phyloP scores from a whole-genome alignment of 192 early-diverging fungal species.

The Pilaira anomala region DNA sequence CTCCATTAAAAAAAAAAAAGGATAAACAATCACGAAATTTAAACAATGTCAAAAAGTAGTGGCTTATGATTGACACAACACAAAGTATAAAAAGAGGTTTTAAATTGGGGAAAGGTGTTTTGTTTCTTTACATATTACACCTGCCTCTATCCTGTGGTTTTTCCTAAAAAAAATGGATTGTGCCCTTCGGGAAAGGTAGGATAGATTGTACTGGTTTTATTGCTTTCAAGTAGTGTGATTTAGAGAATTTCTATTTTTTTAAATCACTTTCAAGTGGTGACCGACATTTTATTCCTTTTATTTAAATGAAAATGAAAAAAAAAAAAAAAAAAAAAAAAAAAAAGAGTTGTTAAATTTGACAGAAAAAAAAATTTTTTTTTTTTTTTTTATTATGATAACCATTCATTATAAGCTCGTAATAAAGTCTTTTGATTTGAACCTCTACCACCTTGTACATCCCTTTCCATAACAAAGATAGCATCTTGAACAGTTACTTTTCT shows the following conservation, averaged over 20 bases:
- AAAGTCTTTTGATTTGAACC: conserved; percentile 40
- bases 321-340: background rate
- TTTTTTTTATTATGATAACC: conserved; percentile 22
- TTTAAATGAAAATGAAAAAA: background rate
- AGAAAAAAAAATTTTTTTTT: background rate
- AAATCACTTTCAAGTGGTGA: background rate
- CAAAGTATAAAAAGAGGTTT: no score
- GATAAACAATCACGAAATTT: no score
- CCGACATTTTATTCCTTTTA: background rate
- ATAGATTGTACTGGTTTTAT: conserved; percentile 2
- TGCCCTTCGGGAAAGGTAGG: conserved; percentile 26
- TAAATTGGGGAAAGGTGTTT: background rate
- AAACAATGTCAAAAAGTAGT: no score
- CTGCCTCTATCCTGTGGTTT: conserved; percentile 25
- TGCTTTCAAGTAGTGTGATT: background rate
- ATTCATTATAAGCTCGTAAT: conserved; percentile 48
- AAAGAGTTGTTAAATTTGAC: no score
- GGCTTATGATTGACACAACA: no score
- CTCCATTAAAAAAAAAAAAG: no score
- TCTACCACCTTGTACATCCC: conserved; percentile 53
- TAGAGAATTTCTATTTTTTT: background rate
- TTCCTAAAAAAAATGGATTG: conserved; percentile 16
- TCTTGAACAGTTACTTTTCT: conserved; percentile 67
- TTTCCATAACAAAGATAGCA: conserved; percentile 72
- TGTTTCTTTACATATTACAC: background rate